Base-by-base conservation (phyloP, 1,139 yeast genomes). In the Magnusiomyces tetraspermus region DNA sequence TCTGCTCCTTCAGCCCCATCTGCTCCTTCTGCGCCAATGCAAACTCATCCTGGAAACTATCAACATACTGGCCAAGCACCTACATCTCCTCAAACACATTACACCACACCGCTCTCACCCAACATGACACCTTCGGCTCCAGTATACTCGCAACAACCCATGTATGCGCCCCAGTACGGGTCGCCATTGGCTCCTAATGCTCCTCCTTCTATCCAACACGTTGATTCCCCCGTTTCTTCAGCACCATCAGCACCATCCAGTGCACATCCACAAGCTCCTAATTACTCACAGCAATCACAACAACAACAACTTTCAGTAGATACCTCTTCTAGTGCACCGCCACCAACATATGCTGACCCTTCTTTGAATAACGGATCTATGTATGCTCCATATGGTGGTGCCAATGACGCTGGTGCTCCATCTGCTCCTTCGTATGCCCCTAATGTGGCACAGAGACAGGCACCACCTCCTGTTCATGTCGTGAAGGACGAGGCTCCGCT, bases 121-220 rank as follows among this genome's bases (percentile, higher is more conserved):
- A 72, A 24, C 71, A 58, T 53, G 62, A 61, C 38, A 67, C 73
- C 52, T 71, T 58, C 19, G 72, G 71, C 48, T 68, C 72, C 30
- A 71, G 58, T 53, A 62, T 61, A 41, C 66, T 73, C 51, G 31
- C 17, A 8, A 36, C 40, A 8, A 36, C 40, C 40, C 8, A 6
- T 10, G 5, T 15, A 11, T 36, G 19, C 17, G 5, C 17, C 15
- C 15, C 40, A 36, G 15, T 10, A 36, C 17, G 40, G 19, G 5
- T 10, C 40, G 15, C 40, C 40, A n/a, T n/a, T 36, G 40, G 8
- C 40, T n/a, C 40, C 40, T 10, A 36, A 36, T 36, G 17, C 33
- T 30, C 8, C 33, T 30, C 33, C n/a, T n/a, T n/a, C n/a, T n/a
- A n/a, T n/a, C n/a, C n/a, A n/a, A n/a, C n/a, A n/a, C n/a, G n/a